Base-by-base conservation (phyloP, 2,329 filamentous ascomycete species). In the Ophiostoma australiae region DNA sequence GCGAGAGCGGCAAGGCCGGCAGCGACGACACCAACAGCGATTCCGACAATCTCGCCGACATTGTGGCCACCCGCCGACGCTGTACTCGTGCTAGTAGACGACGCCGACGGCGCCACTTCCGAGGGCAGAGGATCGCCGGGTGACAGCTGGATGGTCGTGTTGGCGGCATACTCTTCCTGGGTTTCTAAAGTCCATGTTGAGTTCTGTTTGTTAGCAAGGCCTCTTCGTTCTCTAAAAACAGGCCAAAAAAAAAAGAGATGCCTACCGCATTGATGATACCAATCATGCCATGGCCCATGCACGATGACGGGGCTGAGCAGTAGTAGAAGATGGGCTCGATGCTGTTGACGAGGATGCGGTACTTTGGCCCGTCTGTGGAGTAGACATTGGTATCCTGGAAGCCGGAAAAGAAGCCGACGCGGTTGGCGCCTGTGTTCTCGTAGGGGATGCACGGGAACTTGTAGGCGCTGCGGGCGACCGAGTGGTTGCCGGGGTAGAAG, bases 301-400 rank as follows among this genome's bases (percentile, higher is more conserved):
- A 94, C 1, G 89, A 91, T 0, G 82, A 84, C 0, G 87, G 84
- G 0, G 90, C 90, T 0, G 88, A 86, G 73, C 89, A 92, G 78
- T 92, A 92, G 78, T 86, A 91, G 77, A 89, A 91, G 20, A 89
- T 84, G 0, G 90, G 89, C 31, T 85, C 78, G 0, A 87, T 89
- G 73, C 88, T 81, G 74, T 90, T 90, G 71, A 91, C 80, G 27
- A 73, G 74, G 33, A 85, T 74, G 61, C 77, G 75, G 71, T 77
- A 86, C 52, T 76, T 79, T 27, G 83, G 84, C 23, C 78, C 80
- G 76, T 84, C 78, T 35, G 81, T 77, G 7, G 80, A 78, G 35
- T 85, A 82, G 6, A 82, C 81, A 23, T 82, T 80, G 0, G 86
- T 81, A 3, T 80, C 77, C 11, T 81, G 73, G 63, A 81, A 82